Percentiles rank a stretch among this genome's conserved stretches.
These are phyloP conservation scores for Phallus indusiatus DNA, from an alignment of 768 basidiomycete genomes.

Conservation along the genomic window DNA sequence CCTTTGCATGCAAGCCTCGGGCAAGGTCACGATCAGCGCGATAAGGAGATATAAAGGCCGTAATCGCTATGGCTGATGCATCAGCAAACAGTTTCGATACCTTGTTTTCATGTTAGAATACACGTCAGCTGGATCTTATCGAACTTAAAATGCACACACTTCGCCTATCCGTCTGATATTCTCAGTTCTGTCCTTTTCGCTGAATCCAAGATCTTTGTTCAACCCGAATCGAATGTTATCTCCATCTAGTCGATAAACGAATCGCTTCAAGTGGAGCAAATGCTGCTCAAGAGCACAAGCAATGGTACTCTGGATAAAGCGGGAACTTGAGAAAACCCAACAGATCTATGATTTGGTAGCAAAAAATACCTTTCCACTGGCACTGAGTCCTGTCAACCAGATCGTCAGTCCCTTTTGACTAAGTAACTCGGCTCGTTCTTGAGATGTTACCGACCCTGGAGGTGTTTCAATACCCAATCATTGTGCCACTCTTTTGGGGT, in stretches of 20 bases:
- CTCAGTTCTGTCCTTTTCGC: constrained; percentile 84
- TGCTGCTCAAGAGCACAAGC: constrained; percentile 96
- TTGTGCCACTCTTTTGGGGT: background rate
- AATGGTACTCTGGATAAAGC: constrained; percentile 70
- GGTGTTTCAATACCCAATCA: constrained; percentile 5
- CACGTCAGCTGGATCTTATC: background rate
- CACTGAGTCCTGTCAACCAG: constrained; percentile 95
- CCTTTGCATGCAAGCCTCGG: constrained; percentile 68
- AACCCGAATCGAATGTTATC: constrained; percentile 94
- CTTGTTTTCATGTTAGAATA: constrained; percentile 30
- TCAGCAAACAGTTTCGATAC: constrained; percentile 93
- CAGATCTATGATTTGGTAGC: background rate
- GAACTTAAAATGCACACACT: constrained; percentile 33
- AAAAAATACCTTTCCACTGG: constrained; percentile 73
- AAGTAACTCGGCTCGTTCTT: constrained; percentile 60
- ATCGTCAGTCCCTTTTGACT: constrained; percentile 83
- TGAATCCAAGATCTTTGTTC: constrained; percentile 94
- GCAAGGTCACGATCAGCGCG: constrained; percentile 74
- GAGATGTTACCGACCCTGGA: constrained; percentile 60
- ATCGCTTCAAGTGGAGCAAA: constrained; percentile 76
- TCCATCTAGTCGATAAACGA: constrained; percentile 88
- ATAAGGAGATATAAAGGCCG: constrained; percentile 99
- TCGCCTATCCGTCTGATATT: constrained; percentile 97
- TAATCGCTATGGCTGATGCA: constrained; percentile 74
- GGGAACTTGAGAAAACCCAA: background rate